Base-by-base conservation (phyloP, 805 yeast genomes). In the Schwanniomyces sp. region DNA sequence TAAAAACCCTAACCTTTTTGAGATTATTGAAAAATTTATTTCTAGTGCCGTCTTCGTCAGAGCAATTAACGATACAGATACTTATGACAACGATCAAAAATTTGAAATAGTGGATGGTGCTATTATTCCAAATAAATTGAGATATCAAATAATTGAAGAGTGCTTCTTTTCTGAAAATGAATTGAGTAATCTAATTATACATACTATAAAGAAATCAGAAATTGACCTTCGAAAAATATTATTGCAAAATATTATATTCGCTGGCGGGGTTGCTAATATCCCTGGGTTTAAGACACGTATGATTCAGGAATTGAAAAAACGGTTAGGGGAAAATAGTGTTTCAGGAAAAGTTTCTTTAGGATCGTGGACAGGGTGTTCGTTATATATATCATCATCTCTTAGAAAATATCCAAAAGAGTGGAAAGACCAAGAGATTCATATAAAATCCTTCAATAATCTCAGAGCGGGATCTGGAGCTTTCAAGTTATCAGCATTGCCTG, bases 341-440 rank as follows among this genome's bases (percentile, higher is more conserved):
- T 21, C 11, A 9, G 48, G 50, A 34, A 45, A 27, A n/a, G 32
- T 43, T n/a, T 37, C 62, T 3, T 50, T 67, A 11, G 72, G 72
- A 1, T 48, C 65, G 2, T 69, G 72, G 72, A 49, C 56, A 7
- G 70, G 70, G 4, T 56, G 62, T 25, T 67, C 72, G 2, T 47
- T 66, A 26, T 69, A 67, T 45, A 55, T 54, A 27, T 54, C 67
- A 2, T 53, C 60, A 2, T 50, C 55, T 1, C 44, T 60, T 24
- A 38, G 45, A 18, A 53, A 60, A 21, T 46, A 50, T n/a, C 49
- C 56, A 21, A 43, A 39, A 12, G 45, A 46, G 7, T 51, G 65
- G 50, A 61, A 57, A 37, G 45, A 52, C 5, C 48, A 49, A 18
- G 69, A 63, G 43, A 52, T 61, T 4, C 55, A 65, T 1, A 56